These are phyloP conservation scores for Bifiguratus adelaidae DNA, from an alignment of 192 early-diverging fungal genomes.

Conservation along the genomic window DNA sequence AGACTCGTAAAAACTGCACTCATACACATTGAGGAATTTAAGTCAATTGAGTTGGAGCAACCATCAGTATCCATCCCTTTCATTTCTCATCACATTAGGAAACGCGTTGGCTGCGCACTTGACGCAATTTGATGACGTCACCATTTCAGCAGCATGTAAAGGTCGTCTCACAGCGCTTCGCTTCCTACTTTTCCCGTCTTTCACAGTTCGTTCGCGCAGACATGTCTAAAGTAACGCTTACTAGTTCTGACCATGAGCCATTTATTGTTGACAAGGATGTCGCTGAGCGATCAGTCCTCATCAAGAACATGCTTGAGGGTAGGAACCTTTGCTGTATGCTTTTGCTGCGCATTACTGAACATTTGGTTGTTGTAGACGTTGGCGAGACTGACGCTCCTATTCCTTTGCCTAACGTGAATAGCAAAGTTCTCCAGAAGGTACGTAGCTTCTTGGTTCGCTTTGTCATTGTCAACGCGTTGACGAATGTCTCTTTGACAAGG, in stretches of 20 bases:
- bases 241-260: slow-evolving; percentile 50
- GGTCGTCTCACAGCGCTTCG: too few relatives aligned
- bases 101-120: too few relatives aligned
- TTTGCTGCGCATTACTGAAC: not conserved
- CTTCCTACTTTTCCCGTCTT: too few relatives aligned
- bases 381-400: slow-evolving; percentile 58
- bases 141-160: too few relatives aligned
- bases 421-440: slow-evolving; percentile 65
- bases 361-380: slow-evolving; percentile 29
- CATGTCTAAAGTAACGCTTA: slow-evolving; percentile 42
- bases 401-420: slow-evolving; percentile 68
- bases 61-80: too few relatives aligned
- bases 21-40: too few relatives aligned
- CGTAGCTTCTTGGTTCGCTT: not conserved
- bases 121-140: too few relatives aligned
- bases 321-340: not conserved
- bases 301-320: slow-evolving; percentile 75
- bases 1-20: too few relatives aligned
- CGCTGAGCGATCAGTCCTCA: slow-evolving; percentile 61
- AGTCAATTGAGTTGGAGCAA: too few relatives aligned
- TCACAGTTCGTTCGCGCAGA: too few relatives aligned
- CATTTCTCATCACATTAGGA: too few relatives aligned
- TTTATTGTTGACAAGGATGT: slow-evolving; percentile 56
- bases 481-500: slow-evolving; percentile 13
- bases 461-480: not conserved